Evolutionary conservation across 805 yeast genomes (phyloP), one percentile per base, ranked within the genome.

Genomic region (Candida maris): DNA sequence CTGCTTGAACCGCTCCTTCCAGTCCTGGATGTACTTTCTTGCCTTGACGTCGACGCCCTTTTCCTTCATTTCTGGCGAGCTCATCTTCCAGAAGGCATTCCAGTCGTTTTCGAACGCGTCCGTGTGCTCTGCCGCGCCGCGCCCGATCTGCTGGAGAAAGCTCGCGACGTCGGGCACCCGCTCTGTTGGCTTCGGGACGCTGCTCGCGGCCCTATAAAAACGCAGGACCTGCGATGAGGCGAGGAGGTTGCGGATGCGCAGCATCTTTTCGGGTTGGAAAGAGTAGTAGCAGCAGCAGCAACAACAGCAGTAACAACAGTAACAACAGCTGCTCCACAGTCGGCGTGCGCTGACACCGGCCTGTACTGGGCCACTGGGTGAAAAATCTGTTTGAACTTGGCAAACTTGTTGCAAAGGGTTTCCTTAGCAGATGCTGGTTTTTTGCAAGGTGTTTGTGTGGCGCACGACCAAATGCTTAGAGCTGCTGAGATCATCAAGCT

Each of bases 141-240:
- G 78, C 3, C 97, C 97, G 38, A 91, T 87, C 49, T 71, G 74
- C n/a, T 58, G 63, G 37, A 91, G 70, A 53, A 91, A 91, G 0
- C 88, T 66, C 40, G 72, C 65, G 27, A 84, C 86, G 55, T 85
- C 93, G 9, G 89, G 81, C 8, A 78, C 71, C 16, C 57, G 55
- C 17, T 55, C 54, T 12, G 79, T 75, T 45, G 81, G 85, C 49
- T 57, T 50, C 33, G 79, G 83, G 10, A 67, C 48, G 28, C 28
- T 25, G 28, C 28, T 25, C 7, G 15, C 14, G 10, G 7, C 15
- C 28, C 14, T 25, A 13, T 25, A n/a, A 25, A 25, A 8, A 25
- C 14, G 28, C 28, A 7, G 8, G 28, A n/a, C 14, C 16, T 25
- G 14, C 15, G 8, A 7, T 21, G 24, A 21, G 24, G 24, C 8